Conservation (phyloP, 305 asterid genomes). For the Fraxinus platypoda region DNA sequence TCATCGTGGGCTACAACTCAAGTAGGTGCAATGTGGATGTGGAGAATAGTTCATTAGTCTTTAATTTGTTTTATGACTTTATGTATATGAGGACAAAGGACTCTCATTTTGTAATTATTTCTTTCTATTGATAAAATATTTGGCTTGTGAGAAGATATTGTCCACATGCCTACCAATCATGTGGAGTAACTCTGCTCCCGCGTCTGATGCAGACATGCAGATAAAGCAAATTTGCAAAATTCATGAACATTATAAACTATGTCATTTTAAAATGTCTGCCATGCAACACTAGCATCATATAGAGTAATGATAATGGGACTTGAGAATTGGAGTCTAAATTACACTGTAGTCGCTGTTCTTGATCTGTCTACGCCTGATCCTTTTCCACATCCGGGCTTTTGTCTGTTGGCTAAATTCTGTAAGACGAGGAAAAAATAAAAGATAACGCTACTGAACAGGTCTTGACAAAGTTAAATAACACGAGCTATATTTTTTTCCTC, state of each 20-base stretch:
- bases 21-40: neutral
- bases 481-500: conserved; percentile 16
- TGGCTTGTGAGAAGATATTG: neutral
- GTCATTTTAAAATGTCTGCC: neutral
- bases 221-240: neutral
- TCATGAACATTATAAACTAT: neutral
- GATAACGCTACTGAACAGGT: neutral
- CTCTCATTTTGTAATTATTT: neutral
- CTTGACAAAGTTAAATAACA: conserved; percentile 3
- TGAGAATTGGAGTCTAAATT: conserved; percentile 32
- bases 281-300: neutral
- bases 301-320: conserved; percentile 12
- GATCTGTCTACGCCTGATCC: conserved; percentile 99
- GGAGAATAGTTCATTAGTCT: neutral
- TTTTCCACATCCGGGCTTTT: conserved; percentile 91
- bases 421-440: conserved; percentile 21
- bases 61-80: neutral
- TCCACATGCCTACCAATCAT: neutral
- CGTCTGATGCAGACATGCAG: neutral
- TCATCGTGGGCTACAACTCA: neutral
- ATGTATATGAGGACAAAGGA: neutral
- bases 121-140: neutral
- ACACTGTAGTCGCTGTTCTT: conserved; percentile 93
- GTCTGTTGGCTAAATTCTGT: conserved; percentile 88
- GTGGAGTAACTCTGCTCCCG: neutral